phyloP scores from a whole-genome alignment of 192 early-diverging fungal species.

The Cetraspora pellucida region DNA sequence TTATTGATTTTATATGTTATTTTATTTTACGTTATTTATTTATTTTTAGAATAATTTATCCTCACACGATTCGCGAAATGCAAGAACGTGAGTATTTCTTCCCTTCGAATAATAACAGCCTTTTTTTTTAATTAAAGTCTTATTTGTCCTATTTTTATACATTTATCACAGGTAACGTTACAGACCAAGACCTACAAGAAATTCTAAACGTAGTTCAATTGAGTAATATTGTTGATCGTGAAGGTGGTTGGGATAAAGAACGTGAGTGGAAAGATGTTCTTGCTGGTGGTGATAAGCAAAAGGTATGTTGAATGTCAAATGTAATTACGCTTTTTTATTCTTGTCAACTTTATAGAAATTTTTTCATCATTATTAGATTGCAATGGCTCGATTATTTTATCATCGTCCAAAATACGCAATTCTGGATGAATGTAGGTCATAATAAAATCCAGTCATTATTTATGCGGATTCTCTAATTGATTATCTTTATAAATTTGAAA shows the following conservation, averaged over 20 bases:
- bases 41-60: conserved; percentile 84
- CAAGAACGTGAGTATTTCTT: conserved; percentile 41
- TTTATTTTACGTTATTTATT: not conserved
- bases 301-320: conserved; percentile 45
- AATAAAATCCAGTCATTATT: not conserved
- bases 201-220: conserved; percentile 88
- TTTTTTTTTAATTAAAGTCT: too few relatives aligned
- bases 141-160: not conserved
- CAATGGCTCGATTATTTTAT: conserved; percentile 97
- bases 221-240: conserved; percentile 78
- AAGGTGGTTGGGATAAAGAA: conserved; percentile 89
- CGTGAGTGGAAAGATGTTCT: conserved; percentile 90
- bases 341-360: not conserved
- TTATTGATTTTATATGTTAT: too few relatives aligned
- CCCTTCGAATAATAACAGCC: not conserved
- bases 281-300: conserved; percentile 96
- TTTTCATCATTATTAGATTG: conserved; percentile 54
- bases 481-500: conserved; percentile 35
- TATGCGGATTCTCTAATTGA: not conserved
- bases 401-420: conserved; percentile 94
- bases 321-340: not conserved
- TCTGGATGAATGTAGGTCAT: conserved; percentile 89
- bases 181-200: conserved; percentile 76
- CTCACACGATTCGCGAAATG: conserved; percentile 86
- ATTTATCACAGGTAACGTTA: conserved; percentile 52